A percentile compares a stretch with the other conserved stretches of the same genome.
phyloP scores from a whole-genome alignment of 257 asterid genomes.

The Catharanthus roseus region DNA sequence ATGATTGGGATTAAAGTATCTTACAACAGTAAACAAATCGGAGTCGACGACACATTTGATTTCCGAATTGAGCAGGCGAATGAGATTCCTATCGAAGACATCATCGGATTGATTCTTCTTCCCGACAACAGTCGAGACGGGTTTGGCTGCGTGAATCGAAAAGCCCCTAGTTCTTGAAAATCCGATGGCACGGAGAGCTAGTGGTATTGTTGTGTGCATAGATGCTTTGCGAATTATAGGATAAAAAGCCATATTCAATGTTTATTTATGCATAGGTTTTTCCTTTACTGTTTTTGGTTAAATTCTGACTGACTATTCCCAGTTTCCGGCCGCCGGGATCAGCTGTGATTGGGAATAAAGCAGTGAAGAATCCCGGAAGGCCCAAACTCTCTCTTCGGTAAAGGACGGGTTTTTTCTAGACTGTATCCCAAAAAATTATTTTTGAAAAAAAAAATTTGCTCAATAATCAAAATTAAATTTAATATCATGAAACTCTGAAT shows the following conservation, averaged over 20 bases:
- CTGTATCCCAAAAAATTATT: too few species aligned
- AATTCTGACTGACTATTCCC: too few species aligned
- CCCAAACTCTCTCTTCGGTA: too few species aligned
- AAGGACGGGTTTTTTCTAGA: too few species aligned
- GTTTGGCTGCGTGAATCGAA: not conserved
- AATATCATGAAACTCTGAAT: too few species aligned
- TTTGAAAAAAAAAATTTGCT: too few species aligned
- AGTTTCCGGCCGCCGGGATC: too few species aligned
- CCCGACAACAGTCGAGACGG: not conserved
- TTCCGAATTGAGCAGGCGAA: conserved; percentile 47
- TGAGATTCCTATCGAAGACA: conserved; percentile 29
- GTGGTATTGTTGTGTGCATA: too few species aligned
- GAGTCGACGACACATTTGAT: conserved; percentile 42
- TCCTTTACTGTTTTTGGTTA: not conserved
- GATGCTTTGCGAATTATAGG: conserved; percentile 13
- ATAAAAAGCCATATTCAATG: conserved; percentile 1
- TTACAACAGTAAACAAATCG: conserved; percentile 15
- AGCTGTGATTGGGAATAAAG: too few species aligned
- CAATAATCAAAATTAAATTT: too few species aligned
- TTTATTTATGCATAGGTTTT: not conserved
- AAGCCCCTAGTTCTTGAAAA: not conserved
- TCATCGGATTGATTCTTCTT: conserved; percentile 11
- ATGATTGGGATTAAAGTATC: not conserved
- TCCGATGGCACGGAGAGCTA: not conserved
- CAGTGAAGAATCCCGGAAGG: too few species aligned